Conservation (phyloP, 495 filamentous ascomycete genomes). For the Xylaria nigripes region DNA sequence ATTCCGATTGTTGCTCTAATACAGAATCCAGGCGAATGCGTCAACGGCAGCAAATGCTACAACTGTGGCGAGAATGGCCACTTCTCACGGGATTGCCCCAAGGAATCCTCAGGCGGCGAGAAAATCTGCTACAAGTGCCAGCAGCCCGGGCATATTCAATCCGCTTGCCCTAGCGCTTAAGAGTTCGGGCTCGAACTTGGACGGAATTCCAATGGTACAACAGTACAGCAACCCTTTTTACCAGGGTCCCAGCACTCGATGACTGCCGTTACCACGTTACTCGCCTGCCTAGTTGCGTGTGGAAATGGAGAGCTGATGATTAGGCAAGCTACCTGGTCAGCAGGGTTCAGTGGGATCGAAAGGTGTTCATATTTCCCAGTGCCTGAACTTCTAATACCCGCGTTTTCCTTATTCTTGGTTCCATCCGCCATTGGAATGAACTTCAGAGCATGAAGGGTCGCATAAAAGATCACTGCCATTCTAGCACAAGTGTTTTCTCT, state of each 20-base stretch:
- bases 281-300: background rate
- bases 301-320: background rate
- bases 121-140: constrained; percentile 99
- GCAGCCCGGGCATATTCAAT: constrained; percentile 93
- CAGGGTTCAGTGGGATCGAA: background rate
- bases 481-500: constrained; percentile 1
- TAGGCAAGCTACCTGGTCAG: background rate
- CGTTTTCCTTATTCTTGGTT: constrained; percentile 3
- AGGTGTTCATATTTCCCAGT: constrained; percentile 4
- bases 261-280: background rate
- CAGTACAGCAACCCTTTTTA: background rate
- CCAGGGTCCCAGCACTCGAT: background rate
- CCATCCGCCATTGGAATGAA: constrained; percentile 4
- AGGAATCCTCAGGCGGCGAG: constrained; percentile 71
- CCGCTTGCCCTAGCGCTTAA: constrained; percentile 65
- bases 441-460: constrained; percentile 2
- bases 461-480: constrained; percentile 1
- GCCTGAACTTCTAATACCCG: constrained; percentile 8
- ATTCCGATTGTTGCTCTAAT: constrained; percentile 11
- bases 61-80: constrained; percentile 97
- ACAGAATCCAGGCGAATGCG: constrained; percentile 60
- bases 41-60: constrained; percentile 99
- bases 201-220: background rate
- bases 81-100: constrained; percentile 88
- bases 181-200: background rate